These are phyloP conservation scores for Sporodiniella umbellata DNA, from an alignment of 371 early-diverging fungal species.

Conservation along the genomic window DNA sequence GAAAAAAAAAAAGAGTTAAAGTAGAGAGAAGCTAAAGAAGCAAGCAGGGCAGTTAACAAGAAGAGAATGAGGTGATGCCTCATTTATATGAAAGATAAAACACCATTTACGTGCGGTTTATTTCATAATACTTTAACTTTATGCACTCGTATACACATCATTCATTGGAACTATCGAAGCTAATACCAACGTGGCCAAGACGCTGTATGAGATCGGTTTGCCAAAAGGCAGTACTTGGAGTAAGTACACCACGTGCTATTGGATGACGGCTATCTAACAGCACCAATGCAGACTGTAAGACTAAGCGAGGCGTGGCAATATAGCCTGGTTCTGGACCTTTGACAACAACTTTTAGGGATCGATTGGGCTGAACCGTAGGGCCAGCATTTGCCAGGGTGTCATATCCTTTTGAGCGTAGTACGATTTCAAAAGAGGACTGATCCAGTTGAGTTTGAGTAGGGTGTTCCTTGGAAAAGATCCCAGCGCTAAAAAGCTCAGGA, in stretches of 20 bases:
- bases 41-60: no score
- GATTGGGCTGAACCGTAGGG: slow-evolving; percentile 34
- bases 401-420: slow-evolving; percentile 52
- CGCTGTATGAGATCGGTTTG: slow-evolving; percentile 53
- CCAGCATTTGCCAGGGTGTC: neutral
- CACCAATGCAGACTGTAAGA: slow-evolving; percentile 53
- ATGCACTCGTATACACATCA: neutral
- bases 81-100: no score
- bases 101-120: no score
- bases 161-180: slow-evolving; percentile 36
- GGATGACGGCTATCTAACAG: slow-evolving; percentile 35
- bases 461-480: slow-evolving; percentile 57
- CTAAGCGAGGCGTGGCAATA: slow-evolving; percentile 59
- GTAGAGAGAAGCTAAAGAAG: no score
- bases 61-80: neutral
- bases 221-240: slow-evolving; percentile 61
- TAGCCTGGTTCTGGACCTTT: slow-evolving; percentile 65
- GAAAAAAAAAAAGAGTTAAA: no score
- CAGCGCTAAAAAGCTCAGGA: slow-evolving; percentile 52
- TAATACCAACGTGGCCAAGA: slow-evolving; percentile 51
- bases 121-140: neutral
- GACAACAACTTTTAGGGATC: slow-evolving; percentile 43
- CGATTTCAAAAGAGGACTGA: slow-evolving; percentile 54
- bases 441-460: slow-evolving; percentile 55
- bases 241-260: slow-evolving; percentile 58